Conservation (phyloP, 352 stramenopile genomes). For the Pythium phragmiticola region DNA sequence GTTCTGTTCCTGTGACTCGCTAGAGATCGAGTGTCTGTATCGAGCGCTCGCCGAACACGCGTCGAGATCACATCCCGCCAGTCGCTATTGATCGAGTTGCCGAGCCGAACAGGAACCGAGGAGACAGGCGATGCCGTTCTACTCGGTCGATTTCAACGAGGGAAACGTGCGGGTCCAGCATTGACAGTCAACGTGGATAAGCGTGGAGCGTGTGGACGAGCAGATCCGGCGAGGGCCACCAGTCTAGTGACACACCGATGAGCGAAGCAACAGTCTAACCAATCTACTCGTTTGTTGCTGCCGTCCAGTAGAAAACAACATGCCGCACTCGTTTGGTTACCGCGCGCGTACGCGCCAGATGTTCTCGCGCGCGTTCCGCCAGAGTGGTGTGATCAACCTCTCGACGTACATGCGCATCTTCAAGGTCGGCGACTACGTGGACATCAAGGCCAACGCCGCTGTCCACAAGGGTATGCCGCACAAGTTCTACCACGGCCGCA, state of each 20-base stretch:
- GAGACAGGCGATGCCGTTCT: too few species aligned
- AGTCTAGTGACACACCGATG: too few species aligned
- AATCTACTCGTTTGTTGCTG: conserved; percentile 5
- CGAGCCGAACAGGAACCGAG: too few species aligned
- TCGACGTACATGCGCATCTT: conserved; percentile 98
- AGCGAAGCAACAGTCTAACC: not conserved
- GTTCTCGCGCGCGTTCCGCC: conserved; percentile 98
- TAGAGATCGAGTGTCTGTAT: too few species aligned
- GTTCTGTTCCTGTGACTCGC: too few species aligned
- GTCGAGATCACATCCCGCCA: not conserved
- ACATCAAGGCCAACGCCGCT: conserved; percentile 99
- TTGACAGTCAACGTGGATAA: too few species aligned
- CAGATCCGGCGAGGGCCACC: not conserved
- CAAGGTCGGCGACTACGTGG: conserved; percentile 99
- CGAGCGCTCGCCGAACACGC: too few species aligned
- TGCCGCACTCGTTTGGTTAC: conserved; percentile 99
- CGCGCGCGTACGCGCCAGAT: conserved; percentile 99
- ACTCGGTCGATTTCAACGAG: too few species aligned
- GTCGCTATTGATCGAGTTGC: too few species aligned
- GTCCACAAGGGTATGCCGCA: conserved; percentile 99
- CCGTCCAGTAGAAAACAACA: conserved; percentile 75
- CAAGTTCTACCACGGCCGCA: conserved; percentile 99
- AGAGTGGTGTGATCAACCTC: conserved; percentile 95
- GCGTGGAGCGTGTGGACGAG: not conserved
- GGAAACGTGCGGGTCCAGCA: too few species aligned